Conservation (phyloP, 1,139 yeast genomes). For the Hansenula lynferdii region DNA sequence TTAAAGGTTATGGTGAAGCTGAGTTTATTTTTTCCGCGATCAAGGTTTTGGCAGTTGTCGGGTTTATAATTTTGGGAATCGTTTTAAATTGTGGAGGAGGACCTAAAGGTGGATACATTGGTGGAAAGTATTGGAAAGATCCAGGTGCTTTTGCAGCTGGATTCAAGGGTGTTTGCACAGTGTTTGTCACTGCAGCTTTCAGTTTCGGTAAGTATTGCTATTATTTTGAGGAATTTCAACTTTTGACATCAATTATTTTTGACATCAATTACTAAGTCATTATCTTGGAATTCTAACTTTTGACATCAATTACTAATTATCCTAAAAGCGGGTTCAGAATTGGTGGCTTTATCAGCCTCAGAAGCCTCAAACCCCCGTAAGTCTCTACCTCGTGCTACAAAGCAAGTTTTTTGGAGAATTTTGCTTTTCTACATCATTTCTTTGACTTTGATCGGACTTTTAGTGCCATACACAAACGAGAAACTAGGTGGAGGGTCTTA, state of each 20-base stretch:
- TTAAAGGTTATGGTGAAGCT: slow-evolving; percentile 55
- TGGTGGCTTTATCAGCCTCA: slow-evolving; percentile 69
- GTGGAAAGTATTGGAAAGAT: slow-evolving; percentile 51
- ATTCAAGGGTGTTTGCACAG: slow-evolving; percentile 47
- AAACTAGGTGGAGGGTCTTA: slow-evolving; percentile 34
- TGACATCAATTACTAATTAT: too few species aligned
- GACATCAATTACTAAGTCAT: too few species aligned
- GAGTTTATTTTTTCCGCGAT: slow-evolving; percentile 50
- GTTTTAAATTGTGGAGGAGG: slow-evolving; percentile 69
- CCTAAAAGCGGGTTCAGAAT: slow-evolving; percentile 76
- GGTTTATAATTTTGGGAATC: slow-evolving; percentile 63
- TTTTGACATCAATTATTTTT: too few species aligned
- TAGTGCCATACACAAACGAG: slow-evolving; percentile 68
- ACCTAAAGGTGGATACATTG: slow-evolving; percentile 51
- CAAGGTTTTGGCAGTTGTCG: slow-evolving; percentile 55
- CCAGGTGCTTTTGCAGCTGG: slow-evolving; percentile 65
- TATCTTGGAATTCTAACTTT: too few species aligned
- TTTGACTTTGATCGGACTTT: slow-evolving; percentile 65
- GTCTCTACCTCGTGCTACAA: slow-evolving; percentile 74
- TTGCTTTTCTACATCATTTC: slow-evolving; percentile 62
- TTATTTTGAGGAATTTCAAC: too few species aligned
- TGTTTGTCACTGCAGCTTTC: slow-evolving; percentile 49
- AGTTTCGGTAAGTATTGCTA: too few species aligned
- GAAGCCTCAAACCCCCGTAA: slow-evolving; percentile 74
- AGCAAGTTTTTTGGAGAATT: slow-evolving; percentile 72